Evolutionary conservation across 768 basidiomycete species (phyloP).

Genomic region (Pulveroboletus sp.): DNA sequence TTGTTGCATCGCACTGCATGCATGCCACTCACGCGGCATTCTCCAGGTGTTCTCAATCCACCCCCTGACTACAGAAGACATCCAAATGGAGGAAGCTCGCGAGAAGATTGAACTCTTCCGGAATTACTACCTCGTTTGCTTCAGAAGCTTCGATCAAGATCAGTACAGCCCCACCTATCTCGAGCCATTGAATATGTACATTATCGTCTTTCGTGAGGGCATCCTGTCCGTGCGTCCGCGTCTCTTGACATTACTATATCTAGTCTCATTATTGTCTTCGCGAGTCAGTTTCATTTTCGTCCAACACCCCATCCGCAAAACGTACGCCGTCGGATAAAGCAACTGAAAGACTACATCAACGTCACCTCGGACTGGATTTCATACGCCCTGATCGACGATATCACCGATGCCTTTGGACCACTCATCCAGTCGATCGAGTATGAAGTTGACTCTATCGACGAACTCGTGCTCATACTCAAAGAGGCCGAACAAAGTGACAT

Average conservation of each 20-base stretch:
- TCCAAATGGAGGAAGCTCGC: slow-evolving; percentile 98
- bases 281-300: slow-evolving; percentile 88
- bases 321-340: slow-evolving; percentile 96
- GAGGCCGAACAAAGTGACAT: slow-evolving; percentile 81
- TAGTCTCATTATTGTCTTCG: background rate
- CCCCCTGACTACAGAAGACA: slow-evolving; percentile 98
- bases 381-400: slow-evolving; percentile 98
- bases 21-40: slow-evolving; percentile 2
- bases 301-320: slow-evolving; percentile 98
- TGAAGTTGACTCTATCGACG: slow-evolving; percentile 98
- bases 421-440: slow-evolving; percentile 99
- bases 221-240: slow-evolving; percentile 74
- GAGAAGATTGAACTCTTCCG: slow-evolving; percentile 99
- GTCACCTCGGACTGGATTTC: slow-evolving; percentile 99
- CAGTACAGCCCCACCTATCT: slow-evolving; percentile 95
- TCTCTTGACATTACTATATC: background rate
- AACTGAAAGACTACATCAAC: slow-evolving; percentile 97
- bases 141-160: slow-evolving; percentile 98
- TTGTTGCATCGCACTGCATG: background rate
- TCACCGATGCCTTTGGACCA: slow-evolving; percentile 98
- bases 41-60: slow-evolving; percentile 91
- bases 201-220: slow-evolving; percentile 97
- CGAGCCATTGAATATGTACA: slow-evolving; percentile 99
- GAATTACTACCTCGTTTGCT: slow-evolving; percentile 98
- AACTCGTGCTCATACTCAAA: slow-evolving; percentile 94